Conservation (phyloP, 2,329 filamentous ascomycete genomes). For the Aureobasidium sp. region DNA sequence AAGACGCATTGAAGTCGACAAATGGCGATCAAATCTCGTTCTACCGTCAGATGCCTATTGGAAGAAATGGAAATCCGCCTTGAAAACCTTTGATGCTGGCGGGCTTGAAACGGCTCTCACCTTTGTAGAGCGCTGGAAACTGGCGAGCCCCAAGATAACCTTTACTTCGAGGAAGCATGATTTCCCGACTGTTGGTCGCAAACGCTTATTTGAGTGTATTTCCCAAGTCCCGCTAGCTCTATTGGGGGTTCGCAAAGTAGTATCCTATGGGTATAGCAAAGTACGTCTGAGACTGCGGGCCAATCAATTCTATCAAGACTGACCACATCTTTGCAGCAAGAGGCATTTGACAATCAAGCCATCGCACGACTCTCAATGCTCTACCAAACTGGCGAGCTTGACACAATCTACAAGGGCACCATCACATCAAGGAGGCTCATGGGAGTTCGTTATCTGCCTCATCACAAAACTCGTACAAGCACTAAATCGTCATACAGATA, state of each 20-base stretch:
- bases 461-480: no score
- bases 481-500: background rate
- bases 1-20: background rate
- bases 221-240: background rate
- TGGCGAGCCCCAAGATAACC: background rate
- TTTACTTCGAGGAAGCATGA: background rate
- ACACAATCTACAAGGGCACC: background rate
- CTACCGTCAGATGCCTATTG: background rate
- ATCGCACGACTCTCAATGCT: background rate
- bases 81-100: background rate
- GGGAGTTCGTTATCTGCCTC: background rate
- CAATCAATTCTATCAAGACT: background rate
- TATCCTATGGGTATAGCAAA: background rate
- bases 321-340: background rate
- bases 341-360: background rate
- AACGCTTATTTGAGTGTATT: background rate
- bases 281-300: background rate
- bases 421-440: background rate
- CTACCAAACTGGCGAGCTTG: background rate
- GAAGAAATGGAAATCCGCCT: background rate
- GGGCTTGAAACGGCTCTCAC: background rate
- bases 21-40: background rate
- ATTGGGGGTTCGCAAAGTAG: background rate
- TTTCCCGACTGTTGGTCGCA: no score
- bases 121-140: background rate